Conservation (phyloP, 306 rosid species). For the barrel medic (Medicago truncatula) region DNA sequence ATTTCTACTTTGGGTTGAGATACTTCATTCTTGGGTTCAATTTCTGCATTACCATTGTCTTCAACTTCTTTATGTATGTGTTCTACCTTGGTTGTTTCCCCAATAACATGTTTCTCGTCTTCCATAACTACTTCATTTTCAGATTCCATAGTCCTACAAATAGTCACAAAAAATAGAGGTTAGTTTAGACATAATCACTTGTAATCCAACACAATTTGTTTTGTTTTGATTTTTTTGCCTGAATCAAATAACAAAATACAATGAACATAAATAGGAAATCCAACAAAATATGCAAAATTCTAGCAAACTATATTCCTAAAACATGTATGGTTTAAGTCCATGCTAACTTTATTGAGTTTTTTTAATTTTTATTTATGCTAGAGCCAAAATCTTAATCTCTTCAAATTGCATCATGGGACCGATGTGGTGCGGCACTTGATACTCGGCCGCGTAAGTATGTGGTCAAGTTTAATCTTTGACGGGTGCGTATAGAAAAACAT, state of each 20-base stretch:
- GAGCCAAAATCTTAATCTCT: no score
- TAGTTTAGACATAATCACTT: slow-evolving; percentile 14
- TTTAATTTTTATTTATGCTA: not conserved
- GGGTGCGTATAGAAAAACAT: not conserved
- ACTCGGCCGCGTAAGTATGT: not conserved
- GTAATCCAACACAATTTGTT: slow-evolving; percentile 3
- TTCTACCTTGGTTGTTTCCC: slow-evolving; percentile 49
- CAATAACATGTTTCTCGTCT: slow-evolving; percentile 73
- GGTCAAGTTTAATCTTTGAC: not conserved
- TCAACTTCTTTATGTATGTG: slow-evolving; percentile 48
- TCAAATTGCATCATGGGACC: no score
- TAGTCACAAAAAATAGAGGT: slow-evolving; percentile 17
- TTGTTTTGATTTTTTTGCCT: not conserved
- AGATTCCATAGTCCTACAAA: slow-evolving; percentile 66
- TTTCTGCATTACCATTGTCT: slow-evolving; percentile 49
- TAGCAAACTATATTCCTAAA: not conserved
- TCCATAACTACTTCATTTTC: slow-evolving; percentile 65
- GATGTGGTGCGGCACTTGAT: not conserved
- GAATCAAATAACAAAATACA: slow-evolving; percentile 6
- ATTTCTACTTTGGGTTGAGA: slow-evolving; percentile 49
- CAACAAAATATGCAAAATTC: not conserved
- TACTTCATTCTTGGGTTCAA: slow-evolving; percentile 48
- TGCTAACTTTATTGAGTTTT: not conserved
- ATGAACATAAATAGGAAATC: slow-evolving; percentile 1
- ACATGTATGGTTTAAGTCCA: not conserved